Evolutionary conservation across 2,329 filamentous ascomycete genomes (phyloP).

Genomic region (Talaromyces albobiverticillius): DNA sequence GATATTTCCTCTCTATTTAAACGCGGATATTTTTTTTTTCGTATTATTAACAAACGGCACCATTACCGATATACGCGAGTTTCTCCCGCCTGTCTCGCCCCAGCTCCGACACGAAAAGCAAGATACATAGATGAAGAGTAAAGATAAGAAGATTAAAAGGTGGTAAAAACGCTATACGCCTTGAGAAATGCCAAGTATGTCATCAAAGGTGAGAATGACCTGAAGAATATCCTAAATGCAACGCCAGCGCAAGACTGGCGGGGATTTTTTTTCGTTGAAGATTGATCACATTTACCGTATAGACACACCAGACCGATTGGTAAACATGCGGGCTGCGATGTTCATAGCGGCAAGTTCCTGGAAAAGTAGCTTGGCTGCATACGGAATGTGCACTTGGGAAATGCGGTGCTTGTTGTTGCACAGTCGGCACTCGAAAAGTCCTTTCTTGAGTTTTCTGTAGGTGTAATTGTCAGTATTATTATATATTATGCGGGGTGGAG

Average conservation of each 20-base stretch:
- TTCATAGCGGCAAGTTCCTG: constrained; percentile 98
- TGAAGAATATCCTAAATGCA: constrained; percentile 9
- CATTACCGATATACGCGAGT: neutral
- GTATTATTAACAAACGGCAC: constrained; percentile 10
- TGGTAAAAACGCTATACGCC: constrained; percentile 14
- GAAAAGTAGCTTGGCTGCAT: constrained; percentile 96
- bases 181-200: constrained; percentile 15
- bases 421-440: constrained; percentile 92
- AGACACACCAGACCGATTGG: constrained; percentile 55
- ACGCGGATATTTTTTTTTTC: neutral
- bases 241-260: neutral
- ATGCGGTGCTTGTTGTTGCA: constrained; percentile 99
- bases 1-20: constrained; percentile 1
- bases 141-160: neutral
- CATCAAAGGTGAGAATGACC: constrained; percentile 5
- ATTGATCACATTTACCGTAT: constrained; percentile 31
- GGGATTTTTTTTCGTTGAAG: neutral
- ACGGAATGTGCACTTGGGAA: constrained; percentile 95
- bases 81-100: neutral
- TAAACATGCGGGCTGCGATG: constrained; percentile 96
- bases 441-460: constrained; percentile 82
- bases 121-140: neutral
- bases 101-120: neutral
- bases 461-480: constrained; percentile 18
- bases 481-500: neutral